A percentile compares a stretch with the other conserved stretches of the same genome.
phyloP scores from a whole-genome alignment of 805 yeast genomes.

The Maudiozyma saulgeensis region DNA sequence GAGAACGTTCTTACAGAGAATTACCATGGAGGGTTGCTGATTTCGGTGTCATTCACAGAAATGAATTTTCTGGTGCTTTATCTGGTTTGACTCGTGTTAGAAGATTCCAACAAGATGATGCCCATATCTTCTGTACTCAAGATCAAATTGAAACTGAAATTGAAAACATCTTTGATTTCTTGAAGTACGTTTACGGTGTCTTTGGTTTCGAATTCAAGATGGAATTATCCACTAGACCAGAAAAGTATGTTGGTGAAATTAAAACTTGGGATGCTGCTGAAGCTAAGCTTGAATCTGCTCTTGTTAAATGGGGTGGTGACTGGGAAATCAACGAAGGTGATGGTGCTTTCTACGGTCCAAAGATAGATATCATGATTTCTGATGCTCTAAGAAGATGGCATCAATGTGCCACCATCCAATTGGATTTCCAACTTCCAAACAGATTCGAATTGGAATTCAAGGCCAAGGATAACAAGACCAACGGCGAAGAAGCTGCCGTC shows the following conservation, averaged over 20 bases:
- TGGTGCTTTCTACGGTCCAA: constrained; percentile 94
- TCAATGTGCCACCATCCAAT: constrained; percentile 97
- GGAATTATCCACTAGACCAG: constrained; percentile 97
- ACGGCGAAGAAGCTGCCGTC: constrained; percentile 24
- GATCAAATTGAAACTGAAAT: constrained; percentile 87
- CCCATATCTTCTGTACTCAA: constrained; percentile 91
- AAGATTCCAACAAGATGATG: constrained; percentile 98
- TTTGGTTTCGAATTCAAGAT: constrained; percentile 93
- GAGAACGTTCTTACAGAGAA: constrained; percentile 94
- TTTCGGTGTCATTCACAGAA: constrained; percentile 94
- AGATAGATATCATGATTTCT: constrained; percentile 90
- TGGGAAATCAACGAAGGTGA: constrained; percentile 97
- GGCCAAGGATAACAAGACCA: constrained; percentile 43
- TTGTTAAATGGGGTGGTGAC: constrained; percentile 74
- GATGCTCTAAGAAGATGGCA: constrained; percentile 96
- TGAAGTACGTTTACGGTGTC: constrained; percentile 75
- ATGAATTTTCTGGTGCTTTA: constrained; percentile 91
- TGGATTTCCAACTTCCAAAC: constrained; percentile 95
- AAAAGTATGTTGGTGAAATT: constrained; percentile 86
- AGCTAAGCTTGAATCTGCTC: constrained; percentile 67
- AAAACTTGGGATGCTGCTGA: constrained; percentile 94
- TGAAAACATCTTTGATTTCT: constrained; percentile 73
- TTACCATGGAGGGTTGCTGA: constrained; percentile 98
- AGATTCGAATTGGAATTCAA: constrained; percentile 88
- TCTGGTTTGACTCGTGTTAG: constrained; percentile 94